These are phyloP conservation scores for Sporothrix brunneoviolacea DNA, from an alignment of 2,329 filamentous ascomycete species.

Conservation along the genomic window DNA sequence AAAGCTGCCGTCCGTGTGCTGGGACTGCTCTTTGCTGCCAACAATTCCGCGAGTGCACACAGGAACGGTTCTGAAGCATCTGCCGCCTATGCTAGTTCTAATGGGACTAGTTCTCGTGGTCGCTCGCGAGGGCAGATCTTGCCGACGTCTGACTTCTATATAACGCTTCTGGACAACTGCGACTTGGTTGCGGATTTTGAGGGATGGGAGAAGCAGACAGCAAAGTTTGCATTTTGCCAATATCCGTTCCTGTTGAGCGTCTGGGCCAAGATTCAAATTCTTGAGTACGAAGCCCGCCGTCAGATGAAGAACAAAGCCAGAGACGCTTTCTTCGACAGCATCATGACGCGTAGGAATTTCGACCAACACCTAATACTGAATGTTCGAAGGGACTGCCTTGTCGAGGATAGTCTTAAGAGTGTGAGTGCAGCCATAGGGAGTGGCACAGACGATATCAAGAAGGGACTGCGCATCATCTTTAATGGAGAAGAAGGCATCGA, in stretches of 20 bases:
- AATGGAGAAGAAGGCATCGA: conserved; percentile 86
- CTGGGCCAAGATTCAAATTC: conserved; percentile 83
- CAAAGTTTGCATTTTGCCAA: conserved; percentile 81
- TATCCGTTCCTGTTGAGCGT: conserved; percentile 90
- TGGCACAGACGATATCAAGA: conserved; percentile 80
- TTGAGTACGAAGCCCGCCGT: conserved; percentile 79
- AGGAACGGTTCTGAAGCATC: conserved; percentile 18
- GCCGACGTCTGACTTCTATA: conserved; percentile 81
- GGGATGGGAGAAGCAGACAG: conserved; percentile 68
- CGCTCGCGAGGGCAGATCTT: conserved; percentile 57
- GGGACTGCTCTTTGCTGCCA: conserved; percentile 74
- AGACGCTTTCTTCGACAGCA: conserved; percentile 86
- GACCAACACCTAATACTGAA: conserved; percentile 73
- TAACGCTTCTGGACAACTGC: conserved; percentile 76
- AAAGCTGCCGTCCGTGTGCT: conserved; percentile 74
- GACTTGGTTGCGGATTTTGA: conserved; percentile 83
- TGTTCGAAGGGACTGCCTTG: conserved; percentile 75
- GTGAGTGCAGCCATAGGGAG: conserved; percentile 81
- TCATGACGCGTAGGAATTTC: conserved; percentile 65
- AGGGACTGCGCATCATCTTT: conserved; percentile 79
- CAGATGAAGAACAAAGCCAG: conserved; percentile 87
- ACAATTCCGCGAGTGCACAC: conserved; percentile 47
- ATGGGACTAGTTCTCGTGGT: conserved; percentile 36
- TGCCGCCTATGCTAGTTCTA: conserved; percentile 21
- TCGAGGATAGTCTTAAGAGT: conserved; percentile 77